Evolutionary conservation across 768 basidiomycete genomes (phyloP), one percentile per base, ranked within the genome.

Genomic region (Rhizopogon vesiculosus): DNA sequence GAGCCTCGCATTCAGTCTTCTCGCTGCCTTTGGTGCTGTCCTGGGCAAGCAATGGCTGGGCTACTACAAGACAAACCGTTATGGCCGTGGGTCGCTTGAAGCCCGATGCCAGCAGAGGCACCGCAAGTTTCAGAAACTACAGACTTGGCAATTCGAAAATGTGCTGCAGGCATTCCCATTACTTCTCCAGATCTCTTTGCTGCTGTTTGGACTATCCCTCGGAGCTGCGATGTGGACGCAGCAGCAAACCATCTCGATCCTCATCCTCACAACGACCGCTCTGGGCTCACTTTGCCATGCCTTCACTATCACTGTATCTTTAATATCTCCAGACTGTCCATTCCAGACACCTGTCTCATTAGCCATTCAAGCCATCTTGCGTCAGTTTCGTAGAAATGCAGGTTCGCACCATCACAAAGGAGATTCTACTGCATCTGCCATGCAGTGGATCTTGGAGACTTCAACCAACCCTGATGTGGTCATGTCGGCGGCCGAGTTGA

Each of bases 41-140:
- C 12, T 61, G 8, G 61, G 57, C 13, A 62, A 62, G 35, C 61
- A 61, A 44, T 61, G 61, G 60, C 41, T 61, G 3, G 12, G 18
- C 13, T 12, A 56, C 22, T 44, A 44, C 10, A 44, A 42, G 22
- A 22, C 33, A 2, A 15, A 15, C 2, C 16, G 28, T 29, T 42
- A n/a, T 38, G 50, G 38, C 15, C 28, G 31, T 33, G 61, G 61
- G 13, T 29, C 41, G 10, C 25, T 35, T 13, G 35, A 38, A 38
- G 35, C 0, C 13, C 35, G 13, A 38, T 38, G 13, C 35, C 10
- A 38, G 12, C 35, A 38, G 35, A 38, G 35, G 35, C 35, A 38
- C 13, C 13, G 35, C 31, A 33, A 33, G 31, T 33, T 33, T 33
- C 31, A 33, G 35, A 12, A 5, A 10, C 13, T 38, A 38, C 35